Base-by-base conservation (phyloP, 1,284 basidiomycete genomes). In the Malassezia slooffiae region DNA sequence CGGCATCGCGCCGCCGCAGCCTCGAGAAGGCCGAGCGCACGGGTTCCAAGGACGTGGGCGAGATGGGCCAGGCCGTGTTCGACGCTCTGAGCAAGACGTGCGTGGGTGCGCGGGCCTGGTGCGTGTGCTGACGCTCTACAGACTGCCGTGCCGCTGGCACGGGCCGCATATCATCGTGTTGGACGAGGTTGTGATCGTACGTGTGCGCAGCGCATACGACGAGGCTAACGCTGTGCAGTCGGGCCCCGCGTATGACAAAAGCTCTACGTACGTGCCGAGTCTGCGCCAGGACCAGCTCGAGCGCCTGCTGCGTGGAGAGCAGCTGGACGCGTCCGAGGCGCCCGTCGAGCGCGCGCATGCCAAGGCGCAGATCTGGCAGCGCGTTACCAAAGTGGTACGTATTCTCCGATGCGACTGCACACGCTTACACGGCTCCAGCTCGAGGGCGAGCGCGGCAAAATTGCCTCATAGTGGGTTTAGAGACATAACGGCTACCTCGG, bases 11-110 rank as follows among this genome's bases (percentile, higher is more conserved):
- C 29, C 54, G 50, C 22, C 53, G 51, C 22, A 54, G 57, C 34
- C 28, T 49, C 6, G 50, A 52, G 37, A 58, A 57, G 26, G 47
- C 54, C n/a, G 50, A 50, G 19, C 45, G 38, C 24, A 41, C 53
- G 12, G 58, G 53, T 4, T 55, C 55, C 8, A 54, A 56, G 31
- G 59, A 62, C 16, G 62, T 61, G 11, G 51, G 52, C 10, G 50
- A 52, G 24, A 34, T 55, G 16, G 62, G 54, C 17, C 62, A 65
- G 43, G 49, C 42, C 7, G 46, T 63, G 16, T 69, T 67, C 26
- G 64, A 67, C 30, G 62, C 56, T 10, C 34, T 69, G 10, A 60
- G 55, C 53, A 69, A 69, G 30, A 69, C 66, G 60, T 66, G 42
- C 52, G 62, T 62, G 17, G n/a, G 20, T 28, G 5, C 13, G 4